These are phyloP conservation scores for Neonectria sp. DNA, from an alignment of 2,329 filamentous ascomycete species.

Conservation along the genomic window DNA sequence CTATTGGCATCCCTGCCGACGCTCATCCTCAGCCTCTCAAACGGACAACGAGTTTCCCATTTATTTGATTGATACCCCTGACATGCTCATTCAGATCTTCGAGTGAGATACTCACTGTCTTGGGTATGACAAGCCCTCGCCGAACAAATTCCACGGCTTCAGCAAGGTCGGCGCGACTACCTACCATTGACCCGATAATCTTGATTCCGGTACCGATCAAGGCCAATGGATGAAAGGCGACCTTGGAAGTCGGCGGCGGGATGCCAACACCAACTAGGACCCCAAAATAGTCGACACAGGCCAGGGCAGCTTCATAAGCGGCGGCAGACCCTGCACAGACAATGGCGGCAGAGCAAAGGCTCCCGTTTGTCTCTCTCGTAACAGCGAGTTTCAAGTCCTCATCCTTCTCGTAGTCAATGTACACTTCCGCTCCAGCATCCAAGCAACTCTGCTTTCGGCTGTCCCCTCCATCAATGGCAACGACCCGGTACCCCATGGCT, in stretches of 20 bases:
- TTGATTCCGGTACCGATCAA: constrained; percentile 24
- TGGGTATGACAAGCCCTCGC: constrained; percentile 17
- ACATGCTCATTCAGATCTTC: constrained; percentile 3
- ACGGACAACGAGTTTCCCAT: constrained; percentile 6
- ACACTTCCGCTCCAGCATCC: constrained; percentile 16
- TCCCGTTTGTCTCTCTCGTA: not conserved
- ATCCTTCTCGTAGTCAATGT: constrained; percentile 20
- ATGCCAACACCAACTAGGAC: constrained; percentile 20
- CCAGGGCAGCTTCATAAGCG: constrained; percentile 11
- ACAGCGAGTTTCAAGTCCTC: not conserved
- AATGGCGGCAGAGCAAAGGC: constrained; percentile 12
- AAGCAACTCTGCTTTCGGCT: not conserved
- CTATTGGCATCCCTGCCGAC: not conserved
- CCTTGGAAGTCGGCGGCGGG: constrained; percentile 9
- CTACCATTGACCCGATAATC: constrained; percentile 20
- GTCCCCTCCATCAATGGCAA: constrained; percentile 23
- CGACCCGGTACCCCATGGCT: constrained; percentile 26
- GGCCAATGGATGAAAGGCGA: constrained; percentile 17
- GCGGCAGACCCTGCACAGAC: constrained; percentile 11
- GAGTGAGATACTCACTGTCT: not conserved
- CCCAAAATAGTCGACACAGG: constrained; percentile 16
- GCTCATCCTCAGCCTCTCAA: not conserved
- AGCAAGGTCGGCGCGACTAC: constrained; percentile 14
- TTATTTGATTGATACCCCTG: constrained; percentile 1
- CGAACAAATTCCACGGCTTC: constrained; percentile 28